These are phyloP conservation scores for Phanerodontia chrysosporium DNA, from an alignment of 768 basidiomycete genomes.

Conservation along the genomic window DNA sequence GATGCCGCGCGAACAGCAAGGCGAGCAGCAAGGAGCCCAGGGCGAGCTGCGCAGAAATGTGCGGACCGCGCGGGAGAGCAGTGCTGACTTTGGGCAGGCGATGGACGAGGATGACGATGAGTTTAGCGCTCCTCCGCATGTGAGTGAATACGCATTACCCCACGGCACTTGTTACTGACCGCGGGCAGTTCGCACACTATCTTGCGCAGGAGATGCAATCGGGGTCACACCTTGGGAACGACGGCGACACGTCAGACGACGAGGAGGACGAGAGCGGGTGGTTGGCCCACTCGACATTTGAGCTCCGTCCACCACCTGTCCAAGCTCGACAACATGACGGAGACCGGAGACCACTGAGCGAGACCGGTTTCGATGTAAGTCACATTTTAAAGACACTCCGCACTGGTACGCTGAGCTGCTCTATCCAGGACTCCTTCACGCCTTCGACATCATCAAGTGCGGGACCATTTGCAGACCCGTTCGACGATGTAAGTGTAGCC, in stretches of 20 bases:
- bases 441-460: conserved; percentile 14
- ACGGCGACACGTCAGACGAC: conserved; percentile 49
- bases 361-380: conserved; percentile 28
- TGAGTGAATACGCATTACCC: conserved; percentile 19
- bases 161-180: background rate
- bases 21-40: conserved; percentile 41
- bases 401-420: background rate
- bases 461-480: conserved; percentile 26
- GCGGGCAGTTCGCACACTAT: conserved; percentile 70
- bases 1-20: conserved; percentile 7
- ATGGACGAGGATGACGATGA: conserved; percentile 41
- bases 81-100: conserved; percentile 59
- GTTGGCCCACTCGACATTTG: conserved; percentile 75
- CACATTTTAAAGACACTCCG: background rate
- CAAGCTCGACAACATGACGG: conserved; percentile 20
- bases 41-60: conserved; percentile 59
- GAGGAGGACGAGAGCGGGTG: conserved; percentile 76
- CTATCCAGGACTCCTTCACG: conserved; percentile 28
- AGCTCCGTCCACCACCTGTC: conserved; percentile 26
- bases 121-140: conserved; percentile 40
- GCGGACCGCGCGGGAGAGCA: conserved; percentile 44
- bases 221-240: conserved; percentile 51
- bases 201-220: conserved; percentile 70
- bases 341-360: conserved; percentile 28
- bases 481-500: conserved; percentile 40